phyloP scores from a whole-genome alignment of 1,284 basidiomycete genomes.

The Omphalotus olearius region DNA sequence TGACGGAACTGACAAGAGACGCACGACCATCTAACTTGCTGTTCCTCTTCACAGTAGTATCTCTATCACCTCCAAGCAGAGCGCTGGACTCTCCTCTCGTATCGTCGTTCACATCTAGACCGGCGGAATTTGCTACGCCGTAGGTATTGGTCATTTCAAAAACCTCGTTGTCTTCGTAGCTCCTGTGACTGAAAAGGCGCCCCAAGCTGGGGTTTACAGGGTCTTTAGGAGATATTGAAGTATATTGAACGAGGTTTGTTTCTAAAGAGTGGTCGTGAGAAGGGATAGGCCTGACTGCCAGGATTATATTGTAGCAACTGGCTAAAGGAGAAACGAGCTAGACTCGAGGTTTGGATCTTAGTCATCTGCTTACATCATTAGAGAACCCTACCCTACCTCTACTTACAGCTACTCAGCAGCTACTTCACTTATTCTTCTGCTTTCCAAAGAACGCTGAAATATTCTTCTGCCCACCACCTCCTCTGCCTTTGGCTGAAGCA shows the following conservation, averaged over 20 bases:
- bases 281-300: not conserved
- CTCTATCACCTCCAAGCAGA: constrained; percentile 45
- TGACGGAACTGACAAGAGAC: constrained; percentile 58
- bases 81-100: constrained; percentile 42
- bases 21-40: constrained; percentile 58
- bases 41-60: constrained; percentile 25
- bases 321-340: too few relatives aligned
- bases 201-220: too few relatives aligned
- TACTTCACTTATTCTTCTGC: constrained; percentile 1
- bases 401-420: too few relatives aligned
- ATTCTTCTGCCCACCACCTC: constrained; percentile 1
- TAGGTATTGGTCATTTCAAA: constrained; percentile 63
- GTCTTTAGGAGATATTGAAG: too few relatives aligned
- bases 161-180: constrained; percentile 17
- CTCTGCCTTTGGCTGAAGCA: not conserved
- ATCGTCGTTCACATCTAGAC: constrained; percentile 18
- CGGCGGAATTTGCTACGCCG: constrained; percentile 38
- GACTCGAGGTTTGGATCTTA: too few relatives aligned
- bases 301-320: not conserved
- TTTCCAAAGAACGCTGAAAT: constrained; percentile 14
- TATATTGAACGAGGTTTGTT: too few relatives aligned
- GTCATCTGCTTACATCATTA: too few relatives aligned
- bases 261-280: not conserved
- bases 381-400: too few relatives aligned
- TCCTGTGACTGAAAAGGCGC: too few relatives aligned